A percentile compares a stretch with the other conserved stretches of the same genome.
Conservation (phyloP, 768 basidiomycete genomes). For the Lactarius indigo region DNA sequence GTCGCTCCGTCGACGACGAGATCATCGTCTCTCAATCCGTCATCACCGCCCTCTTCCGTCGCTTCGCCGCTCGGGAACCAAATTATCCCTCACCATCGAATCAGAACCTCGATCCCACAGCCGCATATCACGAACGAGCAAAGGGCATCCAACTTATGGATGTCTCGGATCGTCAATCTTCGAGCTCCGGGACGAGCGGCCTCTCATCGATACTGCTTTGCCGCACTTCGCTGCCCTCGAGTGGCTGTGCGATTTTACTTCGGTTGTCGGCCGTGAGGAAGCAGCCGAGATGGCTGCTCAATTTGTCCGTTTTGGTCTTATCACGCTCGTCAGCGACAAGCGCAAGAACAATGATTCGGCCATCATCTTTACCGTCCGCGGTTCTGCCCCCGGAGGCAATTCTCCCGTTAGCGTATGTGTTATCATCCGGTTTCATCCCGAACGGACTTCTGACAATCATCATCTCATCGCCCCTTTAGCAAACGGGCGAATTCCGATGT, state of each 20-base stretch:
- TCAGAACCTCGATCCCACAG: constrained; percentile 55
- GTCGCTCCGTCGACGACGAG: constrained; percentile 90
- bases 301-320: constrained; percentile 92
- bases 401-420: constrained; percentile 72
- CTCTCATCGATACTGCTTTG: constrained; percentile 70
- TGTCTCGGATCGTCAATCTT: constrained; percentile 54
- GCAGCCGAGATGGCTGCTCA: constrained; percentile 98
- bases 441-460: constrained; percentile 19
- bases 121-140: constrained; percentile 75
- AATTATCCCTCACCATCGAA: constrained; percentile 61
- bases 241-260: constrained; percentile 98
- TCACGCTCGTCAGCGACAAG: constrained; percentile 85
- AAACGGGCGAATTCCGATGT: constrained; percentile 94
- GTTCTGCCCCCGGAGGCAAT: constrained; percentile 69
- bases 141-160: constrained; percentile 73
- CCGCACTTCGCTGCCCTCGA: constrained; percentile 87
- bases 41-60: constrained; percentile 90
- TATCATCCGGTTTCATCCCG: constrained; percentile 1
- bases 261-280: constrained; percentile 92
- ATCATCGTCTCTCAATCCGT: constrained; percentile 94
- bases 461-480: constrained; percentile 41
- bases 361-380: constrained; percentile 89
- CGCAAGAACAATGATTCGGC: constrained; percentile 89
- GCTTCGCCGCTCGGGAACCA: constrained; percentile 86
- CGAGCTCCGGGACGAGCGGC: constrained; percentile 45